These are phyloP conservation scores for Rhododendron ovatum DNA, from an alignment of 148 eudicot species.

Conservation along the genomic window DNA sequence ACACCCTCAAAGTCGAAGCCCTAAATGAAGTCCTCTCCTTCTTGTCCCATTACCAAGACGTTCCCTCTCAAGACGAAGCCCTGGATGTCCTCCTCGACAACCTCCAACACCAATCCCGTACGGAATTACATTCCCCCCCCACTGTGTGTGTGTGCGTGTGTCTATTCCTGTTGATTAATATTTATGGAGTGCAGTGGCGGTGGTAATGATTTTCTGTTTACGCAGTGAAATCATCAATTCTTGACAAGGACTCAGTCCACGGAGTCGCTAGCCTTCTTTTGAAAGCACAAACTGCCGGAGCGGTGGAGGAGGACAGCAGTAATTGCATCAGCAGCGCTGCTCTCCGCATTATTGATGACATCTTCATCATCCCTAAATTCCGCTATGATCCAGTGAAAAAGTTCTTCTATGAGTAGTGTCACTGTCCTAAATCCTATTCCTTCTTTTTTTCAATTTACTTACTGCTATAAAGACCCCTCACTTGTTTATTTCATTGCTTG, in stretches of 20 bases:
- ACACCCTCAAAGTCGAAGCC: slow-evolving; percentile 1
- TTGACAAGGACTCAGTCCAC: slow-evolving; percentile 62
- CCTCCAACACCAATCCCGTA: slow-evolving; percentile 57
- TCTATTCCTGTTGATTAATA: background rate
- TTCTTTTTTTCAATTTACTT: background rate
- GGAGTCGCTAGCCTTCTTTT: slow-evolving; percentile 44
- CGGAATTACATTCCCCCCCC: background rate
- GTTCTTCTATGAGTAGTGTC: slow-evolving; percentile 47
- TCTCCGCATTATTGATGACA: slow-evolving; percentile 46
- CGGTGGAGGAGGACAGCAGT: too few species aligned
- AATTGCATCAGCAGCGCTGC: slow-evolving; percentile 15
- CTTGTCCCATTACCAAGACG: slow-evolving; percentile 16
- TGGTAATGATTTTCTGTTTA: background rate
- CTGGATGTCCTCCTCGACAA: slow-evolving; percentile 70
- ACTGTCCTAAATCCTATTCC: background rate
- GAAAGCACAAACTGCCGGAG: slow-evolving; percentile 43
- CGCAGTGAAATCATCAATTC: slow-evolving; percentile 75
- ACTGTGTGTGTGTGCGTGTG: background rate
- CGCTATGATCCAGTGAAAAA: slow-evolving; percentile 68
- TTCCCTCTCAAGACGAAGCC: slow-evolving; percentile 51
- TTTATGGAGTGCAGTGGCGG: background rate
- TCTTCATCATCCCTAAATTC: slow-evolving; percentile 66
- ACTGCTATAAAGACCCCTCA: too few species aligned
- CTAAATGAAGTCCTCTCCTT: slow-evolving; percentile 7
- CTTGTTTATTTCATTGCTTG: too few species aligned